These are phyloP conservation scores for Lablab purpureus DNA, from an alignment of 306 rosid genomes.

Conservation along the genomic window DNA sequence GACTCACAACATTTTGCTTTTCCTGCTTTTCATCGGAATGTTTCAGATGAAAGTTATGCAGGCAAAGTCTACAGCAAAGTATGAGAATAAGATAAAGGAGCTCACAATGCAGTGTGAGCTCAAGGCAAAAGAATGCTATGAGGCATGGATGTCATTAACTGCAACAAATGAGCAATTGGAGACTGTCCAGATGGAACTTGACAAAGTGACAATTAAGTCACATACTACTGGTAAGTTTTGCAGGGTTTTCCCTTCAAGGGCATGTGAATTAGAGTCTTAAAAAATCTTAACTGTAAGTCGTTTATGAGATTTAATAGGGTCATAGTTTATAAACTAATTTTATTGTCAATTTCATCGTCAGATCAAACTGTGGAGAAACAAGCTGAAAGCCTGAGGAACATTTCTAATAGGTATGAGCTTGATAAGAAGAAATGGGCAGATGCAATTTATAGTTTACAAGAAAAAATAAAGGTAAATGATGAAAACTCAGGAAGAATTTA, in stretches of 20 bases:
- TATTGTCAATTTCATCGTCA: constrained; percentile 48
- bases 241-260: constrained; percentile 9
- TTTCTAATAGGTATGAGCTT: constrained; percentile 65
- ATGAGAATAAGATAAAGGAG: constrained; percentile 77
- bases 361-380: constrained; percentile 83
- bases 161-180: constrained; percentile 73
- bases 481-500: constrained; percentile 14
- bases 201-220: constrained; percentile 71
- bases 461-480: constrained; percentile 63
- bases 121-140: constrained; percentile 84
- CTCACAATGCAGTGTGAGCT: constrained; percentile 69
- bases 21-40: constrained; percentile 40
- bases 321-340: constrained; percentile 19
- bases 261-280: constrained; percentile 7
- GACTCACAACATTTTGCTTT: constrained; percentile 46
- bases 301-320: constrained; percentile 23
- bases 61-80: constrained; percentile 69
- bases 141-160: constrained; percentile 93
- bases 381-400: constrained; percentile 67
- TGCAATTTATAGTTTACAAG: constrained; percentile 65
- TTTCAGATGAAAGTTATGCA: constrained; percentile 75
- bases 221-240: constrained; percentile 62
- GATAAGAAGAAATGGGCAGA: constrained; percentile 74
- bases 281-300: not conserved
- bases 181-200: constrained; percentile 75